A percentile compares a stretch with the other conserved stretches of the same genome.
phyloP scores from a whole-genome alignment of 495 filamentous ascomycete genomes.

The Baudoinia panamericana region DNA sequence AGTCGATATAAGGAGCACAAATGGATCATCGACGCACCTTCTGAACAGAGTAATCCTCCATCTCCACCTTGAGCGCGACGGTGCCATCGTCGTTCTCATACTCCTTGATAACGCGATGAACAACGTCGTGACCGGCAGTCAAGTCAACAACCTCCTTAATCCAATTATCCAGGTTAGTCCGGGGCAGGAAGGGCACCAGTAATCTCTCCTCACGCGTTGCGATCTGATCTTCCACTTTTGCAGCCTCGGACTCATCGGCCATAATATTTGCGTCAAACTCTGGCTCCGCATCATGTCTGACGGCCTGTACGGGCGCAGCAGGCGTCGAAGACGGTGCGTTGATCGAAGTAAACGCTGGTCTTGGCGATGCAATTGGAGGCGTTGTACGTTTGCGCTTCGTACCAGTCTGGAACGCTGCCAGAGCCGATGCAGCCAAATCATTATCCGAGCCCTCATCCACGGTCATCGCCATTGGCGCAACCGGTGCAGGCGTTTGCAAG shows the following conservation, averaged over 20 bases:
- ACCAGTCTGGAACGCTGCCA: not conserved
- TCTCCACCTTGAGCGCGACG: conserved; percentile 24
- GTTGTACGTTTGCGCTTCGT: conserved; percentile 6
- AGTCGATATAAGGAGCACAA: too few species aligned
- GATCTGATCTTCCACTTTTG: conserved; percentile 2
- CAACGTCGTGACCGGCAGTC: conserved; percentile 23
- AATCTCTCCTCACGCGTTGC: conserved; percentile 3
- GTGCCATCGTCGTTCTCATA: conserved; percentile 15
- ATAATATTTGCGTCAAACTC: not conserved
- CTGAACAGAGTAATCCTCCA: conserved; percentile 20
- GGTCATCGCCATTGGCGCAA: conserved; percentile 4
- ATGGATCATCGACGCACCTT: too few species aligned
- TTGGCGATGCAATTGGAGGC: not conserved
- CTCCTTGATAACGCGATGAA: conserved; percentile 21
- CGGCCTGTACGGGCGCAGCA: not conserved
- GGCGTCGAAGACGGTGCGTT: not conserved
- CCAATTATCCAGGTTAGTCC: conserved; percentile 22
- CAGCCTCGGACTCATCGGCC: not conserved
- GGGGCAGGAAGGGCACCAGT: conserved; percentile 5
- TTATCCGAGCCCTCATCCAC: conserved; percentile 1
- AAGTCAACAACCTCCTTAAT: conserved; percentile 24
- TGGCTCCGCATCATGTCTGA: not conserved
- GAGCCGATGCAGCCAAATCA: conserved; percentile 1
- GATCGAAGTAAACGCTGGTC: conserved; percentile 3
- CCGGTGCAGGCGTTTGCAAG: not conserved